Evolutionary conservation across 805 yeast genomes (phyloP).

Genomic region (Cyberlindnera subsufficiens): DNA sequence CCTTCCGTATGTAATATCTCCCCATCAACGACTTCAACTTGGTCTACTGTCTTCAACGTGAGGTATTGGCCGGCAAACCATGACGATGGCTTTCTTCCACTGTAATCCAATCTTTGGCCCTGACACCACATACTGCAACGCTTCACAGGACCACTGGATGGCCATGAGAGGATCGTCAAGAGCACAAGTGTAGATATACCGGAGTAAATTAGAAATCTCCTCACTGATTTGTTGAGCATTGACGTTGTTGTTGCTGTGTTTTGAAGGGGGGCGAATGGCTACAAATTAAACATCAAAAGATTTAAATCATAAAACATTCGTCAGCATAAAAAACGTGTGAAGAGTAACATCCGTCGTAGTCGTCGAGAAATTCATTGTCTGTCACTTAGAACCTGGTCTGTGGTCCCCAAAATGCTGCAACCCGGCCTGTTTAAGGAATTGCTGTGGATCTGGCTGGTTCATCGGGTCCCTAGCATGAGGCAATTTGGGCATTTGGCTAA

Average conservation of each 20-base stretch:
- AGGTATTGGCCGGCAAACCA: conserved; percentile 10
- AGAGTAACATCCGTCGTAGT: neutral
- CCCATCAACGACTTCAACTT: conserved; percentile 6
- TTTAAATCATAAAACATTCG: neutral
- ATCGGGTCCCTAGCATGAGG: conserved; percentile 7
- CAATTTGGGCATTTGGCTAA: conserved; percentile 1
- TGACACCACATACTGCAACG: neutral
- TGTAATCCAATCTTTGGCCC: conserved; percentile 4
- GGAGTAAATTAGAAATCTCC: neutral
- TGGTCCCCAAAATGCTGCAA: conserved; percentile 8
- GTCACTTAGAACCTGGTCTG: conserved; percentile 4
- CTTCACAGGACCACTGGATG: too few species aligned
- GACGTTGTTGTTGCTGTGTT: neutral
- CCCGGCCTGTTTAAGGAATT: neutral
- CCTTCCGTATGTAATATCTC: conserved; percentile 38
- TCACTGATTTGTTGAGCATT: neutral
- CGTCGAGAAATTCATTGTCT: too few species aligned
- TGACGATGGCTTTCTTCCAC: conserved; percentile 6
- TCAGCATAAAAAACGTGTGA: neutral
- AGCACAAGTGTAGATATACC: too few species aligned
- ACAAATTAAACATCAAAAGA: too few species aligned
- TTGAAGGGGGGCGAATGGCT: too few species aligned
- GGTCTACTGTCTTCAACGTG: conserved; percentile 6
- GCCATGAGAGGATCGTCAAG: too few species aligned
- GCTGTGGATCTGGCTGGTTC: neutral